Evolutionary conservation across 257 asterid species (phyloP), one percentile per base, ranked within the genome.

Genomic region (Craterostigma plantagineum): DNA sequence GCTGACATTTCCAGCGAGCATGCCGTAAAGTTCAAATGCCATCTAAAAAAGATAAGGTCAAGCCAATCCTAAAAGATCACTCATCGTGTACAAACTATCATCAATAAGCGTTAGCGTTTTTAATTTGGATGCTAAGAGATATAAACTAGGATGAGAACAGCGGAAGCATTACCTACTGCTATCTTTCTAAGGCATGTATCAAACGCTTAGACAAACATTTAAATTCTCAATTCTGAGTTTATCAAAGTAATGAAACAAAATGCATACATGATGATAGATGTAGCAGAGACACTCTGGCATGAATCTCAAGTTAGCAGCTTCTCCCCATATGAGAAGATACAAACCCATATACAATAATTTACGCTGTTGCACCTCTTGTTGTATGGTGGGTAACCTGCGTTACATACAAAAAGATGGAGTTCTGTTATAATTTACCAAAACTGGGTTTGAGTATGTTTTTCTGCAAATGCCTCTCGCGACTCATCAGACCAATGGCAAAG

Each of bases 1-100:
- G 60, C 98, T 90, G 43, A 90, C 98, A 72, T 83, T 90, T 60
- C 95, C 95, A 52, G 95, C 93, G 40, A 90, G 95, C 95, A 90
- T 75, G 30, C 98, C 95, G 63, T 83, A 90, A 44, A 83, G 92
- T 58, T 87, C 95, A 67, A 87, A 87, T 33, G 98, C 98, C 93
- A 82, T 82, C 95, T 87, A 62, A 42, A 48, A 62, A 43, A 48
- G 36, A 49, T 15, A 53, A 35, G 35, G 44, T 14, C 56, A n/a
- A 38, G 44, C 47, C 38, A 11, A 50, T 23, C n/a, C 40, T 45
- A 16, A 5, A 50, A 42, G 33, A 15, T 41, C 42, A 37, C n/a
- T 10, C n/a, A 37, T 37, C 14, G n/a, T 37, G 14, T 23, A 2
- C 30, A 23, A 23, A 23, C 30, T 23, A 6, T 23, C 30, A 2